Evolutionary conservation across 495 filamentous ascomycete species (phyloP), one percentile per base, ranked within the genome.

Genomic region (Amniculicola lignicola): DNA sequence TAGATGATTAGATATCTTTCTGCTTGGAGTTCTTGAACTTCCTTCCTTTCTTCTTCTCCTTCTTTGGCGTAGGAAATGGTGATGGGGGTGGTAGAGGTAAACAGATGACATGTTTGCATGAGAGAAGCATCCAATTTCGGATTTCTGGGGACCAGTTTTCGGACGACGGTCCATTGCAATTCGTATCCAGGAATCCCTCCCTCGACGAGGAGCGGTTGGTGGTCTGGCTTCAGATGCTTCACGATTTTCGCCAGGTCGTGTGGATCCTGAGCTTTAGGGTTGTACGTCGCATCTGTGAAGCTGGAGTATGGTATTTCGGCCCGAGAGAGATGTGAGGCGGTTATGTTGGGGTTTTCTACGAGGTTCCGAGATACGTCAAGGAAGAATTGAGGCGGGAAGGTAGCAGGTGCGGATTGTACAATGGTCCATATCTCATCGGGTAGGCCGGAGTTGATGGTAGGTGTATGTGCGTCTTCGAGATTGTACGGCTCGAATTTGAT

Each of bases 341-440:
- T 92, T 74, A 92, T 79, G 56, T 95, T 94, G 6, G 91, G 90
- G 68, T 95, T 95, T 40, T 75, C 75, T 61, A 94, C 78, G 37
- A 94, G 78, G 54, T 88, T 89, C 45, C 81, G 66, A 76, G 88
- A 83, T 40, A 87, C 79, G 25, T 77, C 68, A 28, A 74, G 64
- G 66, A 91, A 89, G 41, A 78, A 70, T 29, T 76, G 69, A 2
- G 79, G 76, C 2, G 75, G 59, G 61, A 88, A 89, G 9, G 76
- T 65, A 64, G 83, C 86, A 16, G 52, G 61, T 2, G 46, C 51
- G 0, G 59, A 57, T 18, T 72, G 62, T 6, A 68, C 50, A 14
- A 71, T 66, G 5, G 60, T 52, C 71, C 71, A 74, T 38, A 61
- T 12, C 25, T 72, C 66, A 11, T 54, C 59, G 1, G 69, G 66